Evolutionary conservation across 1,284 basidiomycete species (phyloP).

Genomic region (Ustilago curta): DNA sequence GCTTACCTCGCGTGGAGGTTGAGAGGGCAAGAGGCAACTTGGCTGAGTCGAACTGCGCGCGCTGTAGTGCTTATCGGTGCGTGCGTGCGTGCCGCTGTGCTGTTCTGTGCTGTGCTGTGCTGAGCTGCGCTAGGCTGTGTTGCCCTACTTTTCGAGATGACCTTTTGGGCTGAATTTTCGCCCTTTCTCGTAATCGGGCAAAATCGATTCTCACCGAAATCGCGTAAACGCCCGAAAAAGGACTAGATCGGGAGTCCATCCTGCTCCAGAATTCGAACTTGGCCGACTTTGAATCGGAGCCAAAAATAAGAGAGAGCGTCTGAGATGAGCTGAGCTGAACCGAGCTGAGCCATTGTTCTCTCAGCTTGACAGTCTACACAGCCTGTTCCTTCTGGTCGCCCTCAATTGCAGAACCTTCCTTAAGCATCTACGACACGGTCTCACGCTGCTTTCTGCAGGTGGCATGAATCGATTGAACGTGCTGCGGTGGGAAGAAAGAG

Average conservation of each 20-base stretch:
- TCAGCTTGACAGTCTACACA: neutral
- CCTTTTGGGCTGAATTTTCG: neutral
- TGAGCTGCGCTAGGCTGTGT: constrained; percentile 1
- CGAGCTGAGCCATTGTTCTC: neutral
- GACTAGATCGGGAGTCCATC: constrained; percentile 14
- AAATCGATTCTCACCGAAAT: constrained; percentile 5
- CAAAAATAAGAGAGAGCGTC: neutral
- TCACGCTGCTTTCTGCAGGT: neutral
- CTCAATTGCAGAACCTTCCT: no score
- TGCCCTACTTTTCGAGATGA: neutral
- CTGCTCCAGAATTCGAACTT: constrained; percentile 4
- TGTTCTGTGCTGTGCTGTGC: no score
- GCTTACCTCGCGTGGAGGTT: constrained; percentile 12
- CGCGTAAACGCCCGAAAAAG: neutral
- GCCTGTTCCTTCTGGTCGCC: neutral
- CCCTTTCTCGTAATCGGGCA: constrained; percentile 3
- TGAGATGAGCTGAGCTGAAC: no score
- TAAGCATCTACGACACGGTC: no score
- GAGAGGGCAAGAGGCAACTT: constrained; percentile 4
- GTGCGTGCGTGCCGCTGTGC: constrained; percentile 6
- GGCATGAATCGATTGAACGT: neutral
- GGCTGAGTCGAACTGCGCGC: constrained; percentile 22
- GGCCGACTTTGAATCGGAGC: constrained; percentile 3
- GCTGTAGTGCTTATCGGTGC: constrained; percentile 21
- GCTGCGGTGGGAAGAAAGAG: neutral